Evolutionary conservation across 768 basidiomycete genomes (phyloP), one percentile per base, ranked within the genome.

Genomic region (Auriscalpium vulgare): DNA sequence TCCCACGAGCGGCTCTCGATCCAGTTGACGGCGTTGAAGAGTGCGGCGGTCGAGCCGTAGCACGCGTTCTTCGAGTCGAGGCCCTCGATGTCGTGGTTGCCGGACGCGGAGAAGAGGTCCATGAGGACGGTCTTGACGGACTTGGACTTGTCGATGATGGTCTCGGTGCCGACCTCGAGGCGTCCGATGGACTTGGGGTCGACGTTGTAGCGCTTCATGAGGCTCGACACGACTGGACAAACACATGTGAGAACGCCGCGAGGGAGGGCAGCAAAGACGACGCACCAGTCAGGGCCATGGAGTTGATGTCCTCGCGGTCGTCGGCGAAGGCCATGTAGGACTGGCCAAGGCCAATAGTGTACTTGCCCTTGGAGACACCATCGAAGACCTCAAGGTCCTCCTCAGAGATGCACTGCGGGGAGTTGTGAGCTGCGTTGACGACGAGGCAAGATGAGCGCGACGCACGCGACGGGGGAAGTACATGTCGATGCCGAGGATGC

Each of bases 11-110:
- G 84, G 37, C 87, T 89, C 71, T 99, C 95, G 58, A 97, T 77
- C 97, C 97, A 99, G 81, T 99, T 99, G 68, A 95, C 78, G 49
- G 92, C 90, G 73, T 99, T 99, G 85, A 97, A 99, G 55, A 99
- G 84, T 4, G 97, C 97, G 47, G 97, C 97, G 21, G 97, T 99
- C 37, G 92, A 95, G 34, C 97, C 97, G 66, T 99, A 99, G 78
- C 97, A 99, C 17, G 97, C 97, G 69, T 97, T 99, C 78, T 98
- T 98, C 47, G 91, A 94, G 75, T 99, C 97, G 70, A 99, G 89
- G 63, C 97, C 97, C 74, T 99, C 97, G 56, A 99, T 93, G 68
- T 99, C 97, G 65, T 81, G 83, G 82, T 99, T 99, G 56, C 94
- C 94, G 35, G 86, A 82, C 57, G 83, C 84, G 47, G 88, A 85